Conservation (phyloP, 2,329 filamentous ascomycete species). For the Colletotrichum spaethianum region DNA sequence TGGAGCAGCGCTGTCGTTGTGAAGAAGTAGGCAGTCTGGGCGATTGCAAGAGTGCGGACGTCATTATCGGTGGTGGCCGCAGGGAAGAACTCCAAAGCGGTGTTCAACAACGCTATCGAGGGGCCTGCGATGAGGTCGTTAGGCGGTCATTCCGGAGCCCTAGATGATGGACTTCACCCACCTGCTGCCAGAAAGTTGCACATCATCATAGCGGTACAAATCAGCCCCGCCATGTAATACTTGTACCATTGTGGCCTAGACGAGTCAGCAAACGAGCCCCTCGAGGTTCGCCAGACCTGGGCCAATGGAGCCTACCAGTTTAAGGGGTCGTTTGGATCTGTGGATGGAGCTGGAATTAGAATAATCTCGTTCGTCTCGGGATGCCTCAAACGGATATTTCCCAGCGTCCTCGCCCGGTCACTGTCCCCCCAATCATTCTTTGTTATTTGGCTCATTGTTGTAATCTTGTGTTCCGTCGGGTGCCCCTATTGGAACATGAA, state of each 20-base stretch:
- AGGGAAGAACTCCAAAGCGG: constrained; percentile 63
- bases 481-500: background rate
- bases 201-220: constrained; percentile 68
- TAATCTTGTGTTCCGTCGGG: background rate
- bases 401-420: constrained; percentile 50
- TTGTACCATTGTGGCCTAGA: constrained; percentile 61
- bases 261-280: constrained; percentile 11
- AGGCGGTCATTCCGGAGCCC: background rate
- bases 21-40: constrained; percentile 67
- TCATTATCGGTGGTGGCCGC: constrained; percentile 47
- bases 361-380: constrained; percentile 62
- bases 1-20: constrained; percentile 65
- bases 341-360: constrained; percentile 61
- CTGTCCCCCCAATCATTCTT: constrained; percentile 3
- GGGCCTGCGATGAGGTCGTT: constrained; percentile 50
- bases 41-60: constrained; percentile 52
- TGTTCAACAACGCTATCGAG: constrained; percentile 64
- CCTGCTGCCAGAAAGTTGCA: constrained; percentile 71
- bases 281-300: background rate
- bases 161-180: constrained; percentile 30
- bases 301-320: constrained; percentile 58
- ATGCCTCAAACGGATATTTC: constrained; percentile 59
- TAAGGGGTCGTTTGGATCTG: constrained; percentile 65
- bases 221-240: constrained; percentile 63
- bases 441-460: constrained; percentile 10